Conservation (phyloP, 2,329 filamentous ascomycete genomes). For the Monilinia aucupariae region DNA sequence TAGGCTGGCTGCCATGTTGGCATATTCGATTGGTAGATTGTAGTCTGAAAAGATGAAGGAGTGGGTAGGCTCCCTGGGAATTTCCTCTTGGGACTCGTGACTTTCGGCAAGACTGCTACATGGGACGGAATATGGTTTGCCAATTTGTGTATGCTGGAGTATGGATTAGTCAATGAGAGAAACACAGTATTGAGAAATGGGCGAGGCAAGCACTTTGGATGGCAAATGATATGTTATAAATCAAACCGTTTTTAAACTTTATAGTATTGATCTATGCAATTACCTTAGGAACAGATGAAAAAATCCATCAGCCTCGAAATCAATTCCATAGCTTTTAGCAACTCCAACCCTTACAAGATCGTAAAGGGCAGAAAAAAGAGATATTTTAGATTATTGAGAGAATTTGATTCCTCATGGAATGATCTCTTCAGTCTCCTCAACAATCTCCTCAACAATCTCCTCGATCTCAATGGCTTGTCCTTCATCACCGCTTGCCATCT, state of each 20-base stretch:
- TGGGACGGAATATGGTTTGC: background rate
- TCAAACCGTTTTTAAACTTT: background rate
- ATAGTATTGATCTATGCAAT: slow-evolving; percentile 18
- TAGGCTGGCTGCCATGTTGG: too few species aligned
- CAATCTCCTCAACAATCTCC: slow-evolving; percentile 75
- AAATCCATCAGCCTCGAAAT: slow-evolving; percentile 14
- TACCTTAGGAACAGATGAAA: slow-evolving; percentile 3
- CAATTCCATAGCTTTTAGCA: slow-evolving; percentile 17
- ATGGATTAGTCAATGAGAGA: background rate
- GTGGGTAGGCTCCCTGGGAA: background rate
- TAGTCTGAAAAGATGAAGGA: background rate
- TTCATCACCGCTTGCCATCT: slow-evolving; percentile 45
- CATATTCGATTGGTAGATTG: background rate
- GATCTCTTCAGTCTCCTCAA: slow-evolving; percentile 81
- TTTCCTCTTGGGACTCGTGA: background rate
- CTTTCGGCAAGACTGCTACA: background rate
- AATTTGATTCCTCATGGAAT: slow-evolving; percentile 20
- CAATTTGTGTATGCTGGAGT: background rate
- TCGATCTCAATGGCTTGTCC: slow-evolving; percentile 77
- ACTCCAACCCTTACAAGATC: slow-evolving; percentile 17
- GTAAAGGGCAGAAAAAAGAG: slow-evolving; percentile 14
- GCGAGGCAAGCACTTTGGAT: background rate
- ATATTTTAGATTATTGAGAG: background rate
- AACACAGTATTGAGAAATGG: background rate
- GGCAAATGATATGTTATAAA: background rate